Evolutionary conservation across 176 grass and related monocot genomes (phyloP).

Genomic region (Oryza officinalis): DNA sequence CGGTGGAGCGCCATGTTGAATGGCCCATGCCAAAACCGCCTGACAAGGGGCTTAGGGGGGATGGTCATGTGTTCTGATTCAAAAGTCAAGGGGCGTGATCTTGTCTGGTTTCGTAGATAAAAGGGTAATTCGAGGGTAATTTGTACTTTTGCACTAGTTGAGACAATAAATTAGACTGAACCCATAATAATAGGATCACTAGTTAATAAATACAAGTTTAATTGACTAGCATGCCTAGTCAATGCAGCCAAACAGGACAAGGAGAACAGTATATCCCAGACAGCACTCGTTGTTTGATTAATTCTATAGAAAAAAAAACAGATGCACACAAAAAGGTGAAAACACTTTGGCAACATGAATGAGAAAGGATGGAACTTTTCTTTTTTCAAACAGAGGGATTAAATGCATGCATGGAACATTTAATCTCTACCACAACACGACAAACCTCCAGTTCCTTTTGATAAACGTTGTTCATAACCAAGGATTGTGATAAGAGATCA

Average conservation of each 20-base stretch:
- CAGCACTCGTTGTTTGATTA: background rate
- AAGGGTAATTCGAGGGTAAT: no score
- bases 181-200: no score
- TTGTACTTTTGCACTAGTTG: no score
- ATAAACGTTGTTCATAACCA: background rate
- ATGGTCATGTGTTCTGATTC: no score
- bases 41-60: no score
- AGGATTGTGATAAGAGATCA: background rate
- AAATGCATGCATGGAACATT: conserved; percentile 24
- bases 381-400: background rate
- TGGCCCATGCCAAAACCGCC: no score
- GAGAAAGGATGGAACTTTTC: background rate
- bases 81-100: no score
- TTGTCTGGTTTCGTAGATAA: no score
- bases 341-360: conserved; percentile 11
- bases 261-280: background rate
- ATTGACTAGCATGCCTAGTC: background rate
- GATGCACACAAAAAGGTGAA: conserved; percentile 14
- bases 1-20: no score
- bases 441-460: conserved; percentile 19
- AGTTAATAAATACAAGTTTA: background rate
- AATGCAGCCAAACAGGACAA: background rate
- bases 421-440: conserved; percentile 12
- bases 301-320: background rate
- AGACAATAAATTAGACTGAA: no score